Base-by-base conservation (phyloP, 163 green algal genomes). In the Scenedesmus sp. region DNA sequence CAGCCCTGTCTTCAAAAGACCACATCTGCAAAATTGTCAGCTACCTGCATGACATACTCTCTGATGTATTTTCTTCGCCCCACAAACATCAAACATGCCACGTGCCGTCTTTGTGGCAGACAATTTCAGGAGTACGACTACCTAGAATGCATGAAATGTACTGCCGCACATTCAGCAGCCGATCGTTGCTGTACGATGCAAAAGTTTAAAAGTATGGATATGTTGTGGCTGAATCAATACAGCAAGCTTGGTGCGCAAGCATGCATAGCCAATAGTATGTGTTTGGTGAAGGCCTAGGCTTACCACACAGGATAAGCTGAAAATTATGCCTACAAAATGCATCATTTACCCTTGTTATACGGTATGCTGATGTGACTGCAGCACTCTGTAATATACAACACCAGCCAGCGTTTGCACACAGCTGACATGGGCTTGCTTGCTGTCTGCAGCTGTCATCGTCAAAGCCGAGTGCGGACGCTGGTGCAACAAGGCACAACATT, bases 181-280 rank as follows among this genome's bases (percentile, higher is more conserved):
- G 34, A 2, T 64, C 54, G 34, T 86, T 59, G 5, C 4, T 52
- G 81, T 26, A 23, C 12, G 6, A 46, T 60, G 34, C 81, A 52
- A 59, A 64, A 62, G 46, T 26, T 46, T 60, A 0, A 59, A 86
- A 64, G 46, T 26, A 20, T 60, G 6, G n/a, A 1, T 13, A 26
- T 52, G 4, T 4, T 34, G 6, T 8, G 7, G 18, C 55, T n/a
- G 34, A 60, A 86, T 62, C 55, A 52, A 66, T 66, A 86, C 3
- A n/a, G 34, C 81, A 46, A 79, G 70, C 70, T 79, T 85, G 34
- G 8, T 66, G 81, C n/a, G 46, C 81, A 86, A 59, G 55, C 81
- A 16, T 59, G 16, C 3, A 60, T 12, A 86, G 81, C 81, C 52
- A 66, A 18, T 34, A 86, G 46, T 76, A 8, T 34, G 0, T 79